Evolutionary conservation across 192 early-diverging fungal species (phyloP).

Genomic region (Paraglomus occultum): DNA sequence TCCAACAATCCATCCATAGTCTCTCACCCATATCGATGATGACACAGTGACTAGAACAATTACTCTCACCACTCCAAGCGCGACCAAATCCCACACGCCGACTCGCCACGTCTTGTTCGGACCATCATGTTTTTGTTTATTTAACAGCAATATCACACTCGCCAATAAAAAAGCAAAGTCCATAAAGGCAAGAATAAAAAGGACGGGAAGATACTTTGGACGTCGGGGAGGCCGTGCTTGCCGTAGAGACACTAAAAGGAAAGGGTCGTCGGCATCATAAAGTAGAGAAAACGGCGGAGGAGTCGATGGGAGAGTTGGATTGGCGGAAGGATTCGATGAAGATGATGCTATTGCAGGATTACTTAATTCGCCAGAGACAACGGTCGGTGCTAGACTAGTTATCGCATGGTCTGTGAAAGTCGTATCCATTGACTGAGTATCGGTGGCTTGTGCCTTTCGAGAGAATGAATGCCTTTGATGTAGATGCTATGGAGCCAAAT

Average conservation of each 20-base stretch:
- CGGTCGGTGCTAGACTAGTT: too few species aligned
- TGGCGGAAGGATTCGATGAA: too few species aligned
- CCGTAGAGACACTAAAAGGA: constrained; percentile 20
- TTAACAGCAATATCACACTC: neutral
- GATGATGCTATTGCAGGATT: too few species aligned
- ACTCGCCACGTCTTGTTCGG: neutral
- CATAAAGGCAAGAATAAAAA: constrained; percentile 9
- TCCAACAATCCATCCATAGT: neutral
- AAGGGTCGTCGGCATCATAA: neutral
- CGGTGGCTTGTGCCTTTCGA: too few species aligned
- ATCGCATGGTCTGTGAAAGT: too few species aligned
- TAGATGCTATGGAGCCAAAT: too few species aligned
- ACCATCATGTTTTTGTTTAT: neutral
- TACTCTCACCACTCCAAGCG: constrained; percentile 8
- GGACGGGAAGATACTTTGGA: constrained; percentile 2
- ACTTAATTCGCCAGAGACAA: too few species aligned
- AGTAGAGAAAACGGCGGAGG: too few species aligned
- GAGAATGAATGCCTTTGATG: too few species aligned
- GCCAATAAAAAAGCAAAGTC: constrained; percentile 1
- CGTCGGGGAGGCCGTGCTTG: neutral
- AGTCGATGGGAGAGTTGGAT: too few species aligned
- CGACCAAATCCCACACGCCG: constrained; percentile 3
- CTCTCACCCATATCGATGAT: constrained; percentile 12
- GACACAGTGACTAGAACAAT: neutral
- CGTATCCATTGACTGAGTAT: too few species aligned